Conservation (phyloP, 2,329 filamentous ascomycete genomes). For the Venturia effusa region DNA sequence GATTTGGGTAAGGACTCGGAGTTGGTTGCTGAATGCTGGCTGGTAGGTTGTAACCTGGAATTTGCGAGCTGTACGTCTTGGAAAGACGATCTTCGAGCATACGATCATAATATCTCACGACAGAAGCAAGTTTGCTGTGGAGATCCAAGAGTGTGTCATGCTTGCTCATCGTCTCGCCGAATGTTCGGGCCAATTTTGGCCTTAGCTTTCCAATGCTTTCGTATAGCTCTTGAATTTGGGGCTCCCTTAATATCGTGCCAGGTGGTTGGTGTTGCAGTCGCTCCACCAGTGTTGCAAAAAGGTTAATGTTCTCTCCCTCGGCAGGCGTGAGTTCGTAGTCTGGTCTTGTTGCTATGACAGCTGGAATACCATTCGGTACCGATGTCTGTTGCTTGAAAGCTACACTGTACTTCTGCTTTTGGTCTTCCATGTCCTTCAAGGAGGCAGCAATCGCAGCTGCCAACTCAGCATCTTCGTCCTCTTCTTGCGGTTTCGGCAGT, state of each 20-base stretch:
- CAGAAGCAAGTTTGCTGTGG: constrained; percentile 88
- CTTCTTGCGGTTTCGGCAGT: constrained; percentile 39
- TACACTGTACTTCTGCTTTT: constrained; percentile 83
- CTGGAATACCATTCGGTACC: constrained; percentile 35
- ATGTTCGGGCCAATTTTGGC: constrained; percentile 87
- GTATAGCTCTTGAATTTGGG: constrained; percentile 95
- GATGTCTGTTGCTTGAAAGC: constrained; percentile 70
- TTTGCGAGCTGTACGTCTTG: constrained; percentile 78
- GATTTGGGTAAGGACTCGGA: constrained; percentile 31
- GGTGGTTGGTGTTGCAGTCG: constrained; percentile 89
- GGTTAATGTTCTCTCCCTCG: constrained; percentile 94
- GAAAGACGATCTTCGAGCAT: constrained; percentile 96
- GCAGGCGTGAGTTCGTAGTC: constrained; percentile 90
- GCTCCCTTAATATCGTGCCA: constrained; percentile 90
- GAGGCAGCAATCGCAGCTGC: constrained; percentile 94
- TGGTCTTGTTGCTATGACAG: constrained; percentile 59
- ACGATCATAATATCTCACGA: constrained; percentile 92
- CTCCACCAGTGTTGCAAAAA: constrained; percentile 90
- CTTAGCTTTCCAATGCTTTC: constrained; percentile 90
- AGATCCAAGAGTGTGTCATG: constrained; percentile 91
- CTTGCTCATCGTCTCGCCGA: constrained; percentile 99
- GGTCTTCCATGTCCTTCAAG: constrained; percentile 92
- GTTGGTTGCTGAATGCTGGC: not conserved
- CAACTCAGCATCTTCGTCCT: constrained; percentile 86
- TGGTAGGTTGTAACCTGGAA: constrained; percentile 30